Percentiles rank a stretch among this genome's conserved stretches.
Conservation (phyloP, 192 early-diverging fungal genomes). For the Backusella tuberculispora region DNA sequence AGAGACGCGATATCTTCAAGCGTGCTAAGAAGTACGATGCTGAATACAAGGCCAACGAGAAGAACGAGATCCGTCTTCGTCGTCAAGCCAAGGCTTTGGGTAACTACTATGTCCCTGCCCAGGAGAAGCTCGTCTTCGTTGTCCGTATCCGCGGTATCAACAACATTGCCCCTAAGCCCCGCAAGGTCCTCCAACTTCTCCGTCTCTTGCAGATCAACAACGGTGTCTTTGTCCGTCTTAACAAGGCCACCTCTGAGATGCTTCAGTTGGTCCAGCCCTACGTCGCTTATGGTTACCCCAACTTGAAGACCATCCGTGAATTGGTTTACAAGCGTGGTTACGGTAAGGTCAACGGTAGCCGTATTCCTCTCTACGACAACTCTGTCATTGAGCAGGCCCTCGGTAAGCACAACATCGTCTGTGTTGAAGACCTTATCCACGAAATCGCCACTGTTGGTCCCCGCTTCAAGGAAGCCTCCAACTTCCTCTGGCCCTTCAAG, state of each 20-base stretch:
- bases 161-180: constrained; percentile 98
- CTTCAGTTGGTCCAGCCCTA: constrained; percentile 95
- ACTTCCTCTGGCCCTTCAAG: constrained; percentile 99
- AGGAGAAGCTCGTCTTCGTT: constrained; percentile 97
- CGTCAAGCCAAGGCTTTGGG: constrained; percentile 91
- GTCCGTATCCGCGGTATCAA: constrained; percentile 99
- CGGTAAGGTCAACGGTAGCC: constrained; percentile 97
- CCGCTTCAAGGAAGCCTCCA: constrained; percentile 91
- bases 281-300: constrained; percentile 93
- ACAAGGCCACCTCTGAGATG: constrained; percentile 97
- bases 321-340: constrained; percentile 99
- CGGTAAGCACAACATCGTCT: constrained; percentile 95
- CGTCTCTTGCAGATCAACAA: constrained; percentile 99
- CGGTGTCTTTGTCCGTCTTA: constrained; percentile 93
- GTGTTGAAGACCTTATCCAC: constrained; percentile 97
- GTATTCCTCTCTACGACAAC: constrained; percentile 97
- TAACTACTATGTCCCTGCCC: constrained; percentile 92
- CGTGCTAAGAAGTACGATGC: constrained; percentile 98
- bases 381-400: constrained; percentile 89
- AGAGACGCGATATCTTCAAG: constrained; percentile 98
- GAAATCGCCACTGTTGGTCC: constrained; percentile 98
- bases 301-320: constrained; percentile 97
- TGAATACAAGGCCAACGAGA: constrained; percentile 92
- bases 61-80: constrained; percentile 87
- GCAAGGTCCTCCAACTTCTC: constrained; percentile 98